Evolutionary conservation across 345 rosid species (phyloP).

Genomic region (Acer yangbiense): DNA sequence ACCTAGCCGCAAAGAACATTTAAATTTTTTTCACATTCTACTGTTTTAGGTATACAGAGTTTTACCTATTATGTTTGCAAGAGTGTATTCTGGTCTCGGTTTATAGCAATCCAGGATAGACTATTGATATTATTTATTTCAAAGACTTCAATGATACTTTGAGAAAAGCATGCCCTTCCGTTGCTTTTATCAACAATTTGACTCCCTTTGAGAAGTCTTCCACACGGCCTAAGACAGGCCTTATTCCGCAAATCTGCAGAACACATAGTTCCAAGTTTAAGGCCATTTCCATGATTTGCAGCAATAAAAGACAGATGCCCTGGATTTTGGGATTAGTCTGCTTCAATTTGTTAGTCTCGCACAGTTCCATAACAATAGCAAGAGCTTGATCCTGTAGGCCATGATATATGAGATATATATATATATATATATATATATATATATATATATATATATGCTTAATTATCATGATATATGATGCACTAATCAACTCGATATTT

Average conservation of each 20-base stretch:
- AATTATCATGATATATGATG: no score
- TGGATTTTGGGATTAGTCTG: constrained; percentile 47
- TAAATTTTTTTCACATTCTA: constrained; percentile 2
- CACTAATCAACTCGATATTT: no score
- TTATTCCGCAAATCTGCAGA: constrained; percentile 78
- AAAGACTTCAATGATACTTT: constrained; percentile 50
- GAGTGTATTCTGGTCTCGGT: not conserved
- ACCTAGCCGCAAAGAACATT: not conserved
- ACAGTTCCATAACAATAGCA: accelerated
- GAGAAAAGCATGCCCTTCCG: constrained; percentile 54
- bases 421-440: no score
- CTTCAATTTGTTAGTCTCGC: constrained; percentile 46
- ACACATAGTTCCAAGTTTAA: constrained; percentile 80
- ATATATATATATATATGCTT: no score
- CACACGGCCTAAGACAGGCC: constrained; percentile 77
- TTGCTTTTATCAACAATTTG: constrained; percentile 61
- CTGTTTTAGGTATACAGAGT: not conserved
- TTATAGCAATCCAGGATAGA: constrained; percentile 64
- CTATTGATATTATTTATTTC: constrained; percentile 48
- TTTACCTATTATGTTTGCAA: not conserved
- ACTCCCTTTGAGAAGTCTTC: constrained; percentile 78
- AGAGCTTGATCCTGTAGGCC: accelerated
- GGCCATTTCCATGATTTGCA: constrained; percentile 79
- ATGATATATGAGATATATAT: no score
- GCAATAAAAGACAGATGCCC: constrained; percentile 52